These are phyloP conservation scores for Yamadazyma paraphyllophila DNA, from an alignment of 805 yeast species.

Conservation along the genomic window DNA sequence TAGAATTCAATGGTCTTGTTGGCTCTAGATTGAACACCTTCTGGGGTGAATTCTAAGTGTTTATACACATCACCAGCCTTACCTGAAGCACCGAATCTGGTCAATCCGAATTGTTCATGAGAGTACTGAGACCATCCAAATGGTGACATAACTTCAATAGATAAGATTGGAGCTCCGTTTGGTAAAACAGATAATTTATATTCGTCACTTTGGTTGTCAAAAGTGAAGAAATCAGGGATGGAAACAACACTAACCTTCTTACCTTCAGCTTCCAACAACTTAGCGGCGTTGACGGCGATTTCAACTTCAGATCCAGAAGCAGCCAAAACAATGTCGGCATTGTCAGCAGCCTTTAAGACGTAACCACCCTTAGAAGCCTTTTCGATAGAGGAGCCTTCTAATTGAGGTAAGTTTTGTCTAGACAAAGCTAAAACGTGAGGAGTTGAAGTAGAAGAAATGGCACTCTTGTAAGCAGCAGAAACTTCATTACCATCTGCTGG, in stretches of 20 bases:
- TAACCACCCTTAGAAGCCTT: slow-evolving; percentile 95
- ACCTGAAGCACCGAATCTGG: slow-evolving; percentile 96
- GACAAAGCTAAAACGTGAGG: slow-evolving; percentile 76
- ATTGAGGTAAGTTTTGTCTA: slow-evolving; percentile 88
- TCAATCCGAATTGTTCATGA: slow-evolving; percentile 93
- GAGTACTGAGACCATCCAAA: slow-evolving; percentile 93
- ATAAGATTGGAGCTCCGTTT: slow-evolving; percentile 87
- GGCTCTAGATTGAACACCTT: slow-evolving; percentile 87
- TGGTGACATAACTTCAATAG: slow-evolving; percentile 90
- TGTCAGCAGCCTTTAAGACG: slow-evolving; percentile 56
- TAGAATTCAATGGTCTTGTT: slow-evolving; percentile 74
- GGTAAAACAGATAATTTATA: slow-evolving; percentile 87
- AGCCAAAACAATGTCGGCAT: slow-evolving; percentile 67
- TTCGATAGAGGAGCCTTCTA: slow-evolving; percentile 87
- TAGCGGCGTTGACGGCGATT: slow-evolving; percentile 77
- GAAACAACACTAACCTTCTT: slow-evolving; percentile 81
- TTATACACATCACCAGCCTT: slow-evolving; percentile 79
- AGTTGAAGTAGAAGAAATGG: slow-evolving; percentile 58
- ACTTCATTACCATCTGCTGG: slow-evolving; percentile 91
- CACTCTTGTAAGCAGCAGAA: slow-evolving; percentile 74
- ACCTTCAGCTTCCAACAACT: slow-evolving; percentile 64
- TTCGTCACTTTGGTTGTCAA: slow-evolving; percentile 76
- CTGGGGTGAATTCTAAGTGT: slow-evolving; percentile 85
- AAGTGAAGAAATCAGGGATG: slow-evolving; percentile 87
- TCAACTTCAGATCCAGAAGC: slow-evolving; percentile 95